These are phyloP conservation scores for Lathyrus sativus DNA, from an alignment of 306 rosid genomes.

Conservation along the genomic window DNA sequence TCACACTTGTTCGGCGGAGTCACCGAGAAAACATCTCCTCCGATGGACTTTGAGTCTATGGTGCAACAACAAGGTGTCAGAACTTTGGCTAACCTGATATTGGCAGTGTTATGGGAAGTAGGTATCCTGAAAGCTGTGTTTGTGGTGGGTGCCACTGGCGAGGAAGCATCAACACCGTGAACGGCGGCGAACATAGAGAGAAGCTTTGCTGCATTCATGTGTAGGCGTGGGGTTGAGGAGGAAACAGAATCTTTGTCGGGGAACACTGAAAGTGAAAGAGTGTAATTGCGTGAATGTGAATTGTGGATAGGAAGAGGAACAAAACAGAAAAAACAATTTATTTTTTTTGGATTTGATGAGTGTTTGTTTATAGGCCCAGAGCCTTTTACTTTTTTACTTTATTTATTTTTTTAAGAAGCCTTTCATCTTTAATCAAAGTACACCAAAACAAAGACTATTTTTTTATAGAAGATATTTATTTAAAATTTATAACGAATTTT, in stretches of 20 bases:
- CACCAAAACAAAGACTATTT: no score
- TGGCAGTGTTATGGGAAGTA: neutral
- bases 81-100: constrained; percentile 17
- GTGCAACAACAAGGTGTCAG: constrained; percentile 32
- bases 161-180: constrained; percentile 35
- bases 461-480: no score
- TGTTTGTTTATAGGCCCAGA: neutral
- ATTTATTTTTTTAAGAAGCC: no score
- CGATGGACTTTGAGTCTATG: constrained; percentile 51
- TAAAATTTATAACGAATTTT: no score
- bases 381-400: no score
- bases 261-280: constrained; percentile 12
- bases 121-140: constrained; percentile 27
- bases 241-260: constrained; percentile 21
- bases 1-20: constrained; percentile 65
- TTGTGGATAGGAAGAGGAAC: constrained; percentile 25
- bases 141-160: constrained; percentile 29
- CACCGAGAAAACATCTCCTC: constrained; percentile 64
- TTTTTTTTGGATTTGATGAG: neutral
- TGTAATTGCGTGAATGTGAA: constrained; percentile 1
- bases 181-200: constrained; percentile 36
- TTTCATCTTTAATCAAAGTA: no score
- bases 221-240: neutral
- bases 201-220: constrained; percentile 49
- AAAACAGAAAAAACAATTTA: neutral